These are phyloP conservation scores for Ilex asprella DNA, from an alignment of 257 asterid species.

Conservation along the genomic window DNA sequence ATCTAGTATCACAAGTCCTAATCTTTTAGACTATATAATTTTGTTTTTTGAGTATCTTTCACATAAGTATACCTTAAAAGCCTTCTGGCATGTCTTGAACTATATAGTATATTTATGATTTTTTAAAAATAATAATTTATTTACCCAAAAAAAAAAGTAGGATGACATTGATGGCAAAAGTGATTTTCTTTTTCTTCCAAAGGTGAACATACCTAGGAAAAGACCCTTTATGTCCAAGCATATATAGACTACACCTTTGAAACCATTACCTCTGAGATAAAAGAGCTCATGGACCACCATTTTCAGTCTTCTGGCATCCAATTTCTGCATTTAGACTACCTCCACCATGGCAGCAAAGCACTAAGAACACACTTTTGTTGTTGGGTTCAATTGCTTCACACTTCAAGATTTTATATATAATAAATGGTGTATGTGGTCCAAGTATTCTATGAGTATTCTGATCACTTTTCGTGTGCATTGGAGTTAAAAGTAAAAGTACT, in stretches of 20 bases:
- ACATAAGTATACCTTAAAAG: background rate
- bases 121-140: too few relatives aligned
- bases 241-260: background rate
- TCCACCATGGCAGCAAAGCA: slow-evolving; percentile 7
- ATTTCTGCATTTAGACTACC: background rate
- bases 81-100: background rate
- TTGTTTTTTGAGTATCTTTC: too few relatives aligned
- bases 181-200: slow-evolving; percentile 10
- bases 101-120: background rate
- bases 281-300: background rate
- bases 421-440: background rate
- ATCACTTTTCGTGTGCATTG: too few relatives aligned
- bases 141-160: background rate
- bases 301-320: slow-evolving; percentile 4
- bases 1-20: too few relatives aligned
- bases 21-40: too few relatives aligned
- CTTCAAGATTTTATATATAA: background rate
- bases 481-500: too few relatives aligned
- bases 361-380: slow-evolving; percentile 7
- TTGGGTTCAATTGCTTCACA: slow-evolving; percentile 8
- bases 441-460: too few relatives aligned
- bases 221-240: slow-evolving; percentile 4
- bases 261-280: slow-evolving; percentile 9
- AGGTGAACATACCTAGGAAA: slow-evolving; percentile 18
- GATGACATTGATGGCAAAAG: slow-evolving; percentile 12